Evolutionary conservation across 257 asterid genomes (phyloP).

Genomic region (Henckelia pumila): DNA sequence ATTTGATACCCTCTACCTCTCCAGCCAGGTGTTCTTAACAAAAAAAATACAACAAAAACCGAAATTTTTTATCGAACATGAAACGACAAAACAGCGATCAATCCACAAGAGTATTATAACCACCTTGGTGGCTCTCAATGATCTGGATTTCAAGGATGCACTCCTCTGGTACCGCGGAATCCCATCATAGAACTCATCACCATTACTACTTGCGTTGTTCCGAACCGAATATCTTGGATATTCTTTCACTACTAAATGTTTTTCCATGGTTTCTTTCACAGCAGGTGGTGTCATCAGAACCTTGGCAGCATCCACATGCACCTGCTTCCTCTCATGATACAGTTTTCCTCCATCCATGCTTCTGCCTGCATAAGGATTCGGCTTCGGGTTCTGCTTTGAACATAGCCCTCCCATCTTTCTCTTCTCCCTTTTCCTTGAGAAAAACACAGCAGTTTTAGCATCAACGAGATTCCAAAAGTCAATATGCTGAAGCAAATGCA

Average conservation of each 20-base stretch:
- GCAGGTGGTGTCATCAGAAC: slow-evolving; percentile 21
- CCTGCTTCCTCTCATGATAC: slow-evolving; percentile 28
- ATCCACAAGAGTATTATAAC: not conserved
- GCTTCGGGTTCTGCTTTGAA: slow-evolving; percentile 29
- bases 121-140: slow-evolving; percentile 54
- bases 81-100: too few relatives aligned
- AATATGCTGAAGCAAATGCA: not conserved
- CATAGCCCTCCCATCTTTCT: slow-evolving; percentile 44
- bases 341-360: slow-evolving; percentile 23
- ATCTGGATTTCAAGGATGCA: slow-evolving; percentile 47
- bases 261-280: slow-evolving; percentile 26
- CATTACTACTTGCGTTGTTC: slow-evolving; percentile 27
- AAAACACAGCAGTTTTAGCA: slow-evolving; percentile 15
- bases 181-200: slow-evolving; percentile 75
- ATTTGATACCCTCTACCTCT: too few relatives aligned
- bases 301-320: slow-evolving; percentile 22
- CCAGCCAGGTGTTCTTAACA: too few relatives aligned
- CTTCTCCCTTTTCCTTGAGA: not conserved
- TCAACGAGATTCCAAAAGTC: not conserved
- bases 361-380: slow-evolving; percentile 43
- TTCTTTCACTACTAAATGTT: slow-evolving; percentile 20
- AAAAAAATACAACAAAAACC: too few relatives aligned
- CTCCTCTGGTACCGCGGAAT: slow-evolving; percentile 62
- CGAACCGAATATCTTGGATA: slow-evolving; percentile 31
- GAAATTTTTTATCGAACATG: too few relatives aligned